phyloP scores from a whole-genome alignment of 805 yeast genomes.

The Sugiyamaella smithiae region DNA sequence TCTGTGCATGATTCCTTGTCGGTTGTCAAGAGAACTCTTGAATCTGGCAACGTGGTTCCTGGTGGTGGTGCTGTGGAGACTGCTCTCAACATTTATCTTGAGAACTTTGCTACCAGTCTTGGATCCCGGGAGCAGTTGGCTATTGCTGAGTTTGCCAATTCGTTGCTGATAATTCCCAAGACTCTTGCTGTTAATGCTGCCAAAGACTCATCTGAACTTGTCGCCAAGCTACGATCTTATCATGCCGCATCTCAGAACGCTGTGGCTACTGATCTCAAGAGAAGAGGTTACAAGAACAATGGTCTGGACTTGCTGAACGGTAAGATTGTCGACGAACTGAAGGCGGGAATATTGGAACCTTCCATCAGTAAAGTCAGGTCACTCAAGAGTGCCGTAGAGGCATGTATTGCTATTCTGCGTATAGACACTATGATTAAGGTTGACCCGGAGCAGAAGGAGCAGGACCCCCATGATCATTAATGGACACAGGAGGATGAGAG shows the following conservation, averaged over 20 bases:
- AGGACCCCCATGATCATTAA: slow-evolving; percentile 82
- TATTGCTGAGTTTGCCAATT: slow-evolving; percentile 93
- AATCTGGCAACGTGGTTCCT: slow-evolving; percentile 91
- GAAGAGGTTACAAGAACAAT: slow-evolving; percentile 81
- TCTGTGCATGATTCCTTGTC: slow-evolving; percentile 91
- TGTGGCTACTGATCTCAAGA: slow-evolving; percentile 74
- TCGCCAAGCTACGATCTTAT: slow-evolving; percentile 92
- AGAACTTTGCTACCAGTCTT: slow-evolving; percentile 95
- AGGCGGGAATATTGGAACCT: slow-evolving; percentile 91
- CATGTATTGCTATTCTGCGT: slow-evolving; percentile 94
- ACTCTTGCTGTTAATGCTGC: slow-evolving; percentile 97
- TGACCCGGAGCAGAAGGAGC: slow-evolving; percentile 73
- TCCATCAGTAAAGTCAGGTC: slow-evolving; percentile 90
- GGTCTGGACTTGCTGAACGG: slow-evolving; percentile 92
- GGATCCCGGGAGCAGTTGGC: slow-evolving; percentile 98
- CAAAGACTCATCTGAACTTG: slow-evolving; percentile 90
- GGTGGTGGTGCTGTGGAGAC: slow-evolving; percentile 99
- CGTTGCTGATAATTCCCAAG: slow-evolving; percentile 89
- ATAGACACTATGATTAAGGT: slow-evolving; percentile 98
- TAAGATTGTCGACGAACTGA: slow-evolving; percentile 80
- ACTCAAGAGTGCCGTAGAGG: slow-evolving; percentile 93
- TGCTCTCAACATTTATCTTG: slow-evolving; percentile 90
- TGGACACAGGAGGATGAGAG: too few relatives aligned
- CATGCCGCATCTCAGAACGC: slow-evolving; percentile 94
- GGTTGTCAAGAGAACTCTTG: slow-evolving; percentile 94